These are phyloP conservation scores for Fonsecaea monophora DNA, from an alignment of 2,329 filamentous ascomycete genomes.

Conservation along the genomic window DNA sequence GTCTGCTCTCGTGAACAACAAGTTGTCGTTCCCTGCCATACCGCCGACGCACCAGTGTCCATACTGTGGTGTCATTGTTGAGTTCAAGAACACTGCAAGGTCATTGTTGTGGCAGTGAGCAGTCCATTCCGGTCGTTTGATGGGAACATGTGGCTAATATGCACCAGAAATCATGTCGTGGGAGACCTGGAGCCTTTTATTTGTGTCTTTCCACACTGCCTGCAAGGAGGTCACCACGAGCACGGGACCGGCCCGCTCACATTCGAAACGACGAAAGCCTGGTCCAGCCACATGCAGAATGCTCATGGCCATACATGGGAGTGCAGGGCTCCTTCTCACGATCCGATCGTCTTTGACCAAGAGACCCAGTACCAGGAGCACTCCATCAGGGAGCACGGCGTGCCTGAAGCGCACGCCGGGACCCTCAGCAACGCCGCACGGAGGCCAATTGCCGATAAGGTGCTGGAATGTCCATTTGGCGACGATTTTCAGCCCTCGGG, in stretches of 20 bases:
- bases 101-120: constrained; percentile 18
- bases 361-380: constrained; percentile 9
- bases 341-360: constrained; percentile 14
- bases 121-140: constrained; percentile 6
- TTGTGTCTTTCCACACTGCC: constrained; percentile 15
- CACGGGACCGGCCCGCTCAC: constrained; percentile 13
- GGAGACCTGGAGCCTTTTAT: constrained; percentile 13
- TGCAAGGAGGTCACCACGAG: constrained; percentile 12
- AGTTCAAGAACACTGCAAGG: constrained; percentile 23
- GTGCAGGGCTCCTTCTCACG: constrained; percentile 15
- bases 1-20: constrained; percentile 20
- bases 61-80: constrained; percentile 22
- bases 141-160: constrained; percentile 12
- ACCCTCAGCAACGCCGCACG: constrained; percentile 6
- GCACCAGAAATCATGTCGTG: constrained; percentile 12
- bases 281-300: constrained; percentile 13
- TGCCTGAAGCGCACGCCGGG: constrained; percentile 9
- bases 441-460: constrained; percentile 11
- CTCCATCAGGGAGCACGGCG: constrained; percentile 13
- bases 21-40: constrained; percentile 22
- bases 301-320: constrained; percentile 14
- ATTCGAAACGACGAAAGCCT: constrained; percentile 15
- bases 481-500: constrained; percentile 10
- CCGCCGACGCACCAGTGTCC: constrained; percentile 17
- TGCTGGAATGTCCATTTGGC: constrained; percentile 15